Conservation (phyloP, 345 rosid species). For the Acer negundo region DNA sequence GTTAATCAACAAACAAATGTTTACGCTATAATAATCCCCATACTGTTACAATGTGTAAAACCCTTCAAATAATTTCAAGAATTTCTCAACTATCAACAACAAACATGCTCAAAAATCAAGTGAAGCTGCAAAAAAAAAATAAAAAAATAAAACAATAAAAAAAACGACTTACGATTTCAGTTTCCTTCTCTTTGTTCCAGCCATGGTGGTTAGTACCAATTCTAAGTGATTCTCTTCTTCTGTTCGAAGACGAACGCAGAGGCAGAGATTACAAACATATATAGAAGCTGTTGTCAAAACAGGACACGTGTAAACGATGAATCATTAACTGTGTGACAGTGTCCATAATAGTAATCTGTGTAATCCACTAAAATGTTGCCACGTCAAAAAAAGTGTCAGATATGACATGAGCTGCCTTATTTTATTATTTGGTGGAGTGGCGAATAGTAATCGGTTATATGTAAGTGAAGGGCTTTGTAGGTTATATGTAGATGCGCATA, state of each 20-base stretch:
- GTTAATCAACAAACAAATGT: conserved; percentile 2
- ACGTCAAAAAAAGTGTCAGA: too few relatives aligned
- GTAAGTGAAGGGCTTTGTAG: too few relatives aligned
- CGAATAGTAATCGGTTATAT: too few relatives aligned
- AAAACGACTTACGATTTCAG: conserved; percentile 41
- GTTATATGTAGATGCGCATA: too few relatives aligned
- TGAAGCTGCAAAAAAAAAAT: neutral
- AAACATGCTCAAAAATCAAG: neutral
- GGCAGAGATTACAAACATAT: neutral
- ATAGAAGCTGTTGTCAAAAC: too few relatives aligned
- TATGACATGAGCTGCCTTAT: too few relatives aligned
- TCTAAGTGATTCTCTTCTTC: neutral
- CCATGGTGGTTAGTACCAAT: conserved; percentile 28
- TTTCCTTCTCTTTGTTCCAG: conserved; percentile 44
- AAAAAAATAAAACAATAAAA: neutral
- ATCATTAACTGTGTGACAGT: too few relatives aligned
- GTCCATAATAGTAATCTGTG: too few relatives aligned
- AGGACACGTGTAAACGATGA: too few relatives aligned
- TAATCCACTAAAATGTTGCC: too few relatives aligned
- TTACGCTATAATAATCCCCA: neutral
- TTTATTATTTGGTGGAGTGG: too few relatives aligned
- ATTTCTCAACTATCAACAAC: conserved; percentile 17
- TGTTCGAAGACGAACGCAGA: neutral
- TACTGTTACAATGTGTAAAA: conserved; percentile 15
- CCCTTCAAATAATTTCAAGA: conserved; percentile 14